These are phyloP conservation scores for Coemansia sp. DNA, from an alignment of 192 early-diverging fungal genomes.

Conservation along the genomic window DNA sequence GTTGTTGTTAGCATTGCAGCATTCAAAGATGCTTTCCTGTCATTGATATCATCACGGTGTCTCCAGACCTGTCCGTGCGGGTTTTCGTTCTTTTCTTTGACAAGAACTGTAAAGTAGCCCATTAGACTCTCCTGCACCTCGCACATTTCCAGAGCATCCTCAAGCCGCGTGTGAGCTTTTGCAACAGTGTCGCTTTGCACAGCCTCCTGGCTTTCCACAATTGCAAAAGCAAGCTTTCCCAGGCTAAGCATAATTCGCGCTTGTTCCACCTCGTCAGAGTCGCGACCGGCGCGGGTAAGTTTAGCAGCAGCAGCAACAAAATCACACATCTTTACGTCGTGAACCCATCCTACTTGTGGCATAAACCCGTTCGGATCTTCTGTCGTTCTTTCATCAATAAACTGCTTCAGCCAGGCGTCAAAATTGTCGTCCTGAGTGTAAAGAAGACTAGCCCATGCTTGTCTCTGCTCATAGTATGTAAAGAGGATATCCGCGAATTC, in stretches of 20 bases:
- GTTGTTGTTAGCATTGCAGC: slow-evolving; percentile 42
- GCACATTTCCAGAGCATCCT: slow-evolving; percentile 44
- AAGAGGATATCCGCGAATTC: slow-evolving; percentile 42
- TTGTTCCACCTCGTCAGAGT: slow-evolving; percentile 22
- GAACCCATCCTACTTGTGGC: slow-evolving; percentile 41
- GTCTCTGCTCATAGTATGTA: slow-evolving; percentile 49
- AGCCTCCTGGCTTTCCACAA: slow-evolving; percentile 10
- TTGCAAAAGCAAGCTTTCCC: slow-evolving; percentile 41
- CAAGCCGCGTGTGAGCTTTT: slow-evolving; percentile 30
- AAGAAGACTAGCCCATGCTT: slow-evolving; percentile 48
- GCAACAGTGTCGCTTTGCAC: slow-evolving; percentile 6
- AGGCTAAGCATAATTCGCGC: slow-evolving; percentile 45
- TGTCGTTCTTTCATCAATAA: slow-evolving; percentile 18
- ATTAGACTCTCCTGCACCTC: slow-evolving; percentile 30
- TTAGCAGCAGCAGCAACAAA: slow-evolving; percentile 33
- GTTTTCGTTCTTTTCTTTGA: slow-evolving; percentile 4
- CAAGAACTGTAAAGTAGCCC: slow-evolving; percentile 10
- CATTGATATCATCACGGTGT: slow-evolving; percentile 15
- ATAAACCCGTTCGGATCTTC: slow-evolving; percentile 12
- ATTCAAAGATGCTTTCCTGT: slow-evolving; percentile 27
- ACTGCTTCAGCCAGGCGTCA: slow-evolving; percentile 32
- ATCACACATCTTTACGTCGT: slow-evolving; percentile 39
- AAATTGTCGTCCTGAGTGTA: slow-evolving; percentile 15
- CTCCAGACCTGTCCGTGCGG: slow-evolving; percentile 6
- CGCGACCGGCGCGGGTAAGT: slow-evolving; percentile 37